Conservation (phyloP, 345 rosid species). For the Eucalyptus cloeziana region DNA sequence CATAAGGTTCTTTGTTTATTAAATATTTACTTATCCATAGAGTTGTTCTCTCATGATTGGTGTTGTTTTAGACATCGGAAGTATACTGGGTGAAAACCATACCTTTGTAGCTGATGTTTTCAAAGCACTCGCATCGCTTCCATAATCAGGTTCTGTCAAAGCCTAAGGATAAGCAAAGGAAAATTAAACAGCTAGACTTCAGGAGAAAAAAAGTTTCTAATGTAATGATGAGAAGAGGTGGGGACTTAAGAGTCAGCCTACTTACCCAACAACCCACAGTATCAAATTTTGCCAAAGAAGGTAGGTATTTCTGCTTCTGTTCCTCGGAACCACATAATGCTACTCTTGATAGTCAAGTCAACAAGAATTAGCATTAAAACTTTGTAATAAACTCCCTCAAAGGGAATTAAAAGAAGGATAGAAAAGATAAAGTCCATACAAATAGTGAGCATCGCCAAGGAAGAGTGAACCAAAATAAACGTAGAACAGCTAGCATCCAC, state of each 20-base stretch:
- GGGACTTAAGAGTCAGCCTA: neutral
- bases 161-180: slow-evolving; percentile 28
- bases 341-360: slow-evolving; percentile 16
- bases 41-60: neutral
- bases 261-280: slow-evolving; percentile 89
- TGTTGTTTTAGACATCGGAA: neutral
- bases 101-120: slow-evolving; percentile 87
- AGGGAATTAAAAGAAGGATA: neutral
- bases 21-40: neutral
- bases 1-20: neutral
- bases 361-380: neutral
- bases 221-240: neutral
- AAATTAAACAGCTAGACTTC: neutral
- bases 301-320: slow-evolving; percentile 76
- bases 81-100: neutral
- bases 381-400: neutral
- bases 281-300: slow-evolving; percentile 65
- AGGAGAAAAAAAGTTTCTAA: neutral
- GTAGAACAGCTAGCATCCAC: slow-evolving; percentile 97
- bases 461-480: slow-evolving; percentile 80
- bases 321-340: slow-evolving; percentile 89
- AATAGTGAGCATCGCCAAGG: slow-evolving; percentile 93
- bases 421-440: slow-evolving; percentile 21
- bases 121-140: slow-evolving; percentile 91
- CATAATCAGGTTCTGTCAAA: slow-evolving; percentile 92